Percentiles rank a stretch among this genome's conserved stretches.
Evolutionary conservation across 495 filamentous ascomycete species (phyloP).

Genomic region (Aspergillus hancockii): DNA sequence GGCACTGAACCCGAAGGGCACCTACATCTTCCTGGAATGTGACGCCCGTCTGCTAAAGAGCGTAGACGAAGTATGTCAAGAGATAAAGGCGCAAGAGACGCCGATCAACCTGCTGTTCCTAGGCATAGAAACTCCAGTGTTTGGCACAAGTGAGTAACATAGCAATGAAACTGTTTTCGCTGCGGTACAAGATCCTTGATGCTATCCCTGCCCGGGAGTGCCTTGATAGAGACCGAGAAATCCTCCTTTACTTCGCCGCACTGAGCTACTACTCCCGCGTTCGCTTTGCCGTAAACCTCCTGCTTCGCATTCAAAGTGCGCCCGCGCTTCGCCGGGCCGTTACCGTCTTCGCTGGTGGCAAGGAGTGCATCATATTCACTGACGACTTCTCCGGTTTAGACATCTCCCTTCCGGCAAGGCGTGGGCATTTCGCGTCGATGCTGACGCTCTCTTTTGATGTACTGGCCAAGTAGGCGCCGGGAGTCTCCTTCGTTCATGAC

Average conservation of each 20-base stretch:
- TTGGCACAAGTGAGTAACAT: too few relatives aligned
- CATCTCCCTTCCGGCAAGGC: conserved; percentile 20
- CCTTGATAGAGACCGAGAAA: too few relatives aligned
- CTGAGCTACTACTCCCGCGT: conserved; percentile 61
- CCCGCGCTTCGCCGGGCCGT: conserved; percentile 55
- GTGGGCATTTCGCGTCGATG: conserved; percentile 42
- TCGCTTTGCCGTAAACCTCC: conserved; percentile 61
- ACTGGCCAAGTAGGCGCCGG: conserved; percentile 47
- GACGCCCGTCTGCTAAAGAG: conserved; percentile 57
- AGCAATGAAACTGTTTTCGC: too few relatives aligned
- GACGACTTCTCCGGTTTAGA: conserved; percentile 43
- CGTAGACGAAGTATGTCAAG: conserved; percentile 58
- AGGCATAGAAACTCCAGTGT: neutral
- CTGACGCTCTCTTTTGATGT: conserved; percentile 52
- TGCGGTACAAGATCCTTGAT: conserved; percentile 46
- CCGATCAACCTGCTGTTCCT: conserved; percentile 62
- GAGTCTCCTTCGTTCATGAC: conserved; percentile 56
- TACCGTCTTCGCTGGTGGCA: conserved; percentile 48
- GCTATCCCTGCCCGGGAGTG: too few relatives aligned
- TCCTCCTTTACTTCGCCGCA: conserved; percentile 50
- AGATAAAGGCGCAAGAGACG: conserved; percentile 54
- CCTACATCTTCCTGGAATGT: conserved; percentile 54
- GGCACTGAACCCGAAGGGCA: conserved; percentile 18
- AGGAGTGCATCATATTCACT: conserved; percentile 51
- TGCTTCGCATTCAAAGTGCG: conserved; percentile 55